These are phyloP conservation scores for Ceratocystis cacaofunesta DNA, from an alignment of 2,329 filamentous ascomycete species.

Conservation along the genomic window DNA sequence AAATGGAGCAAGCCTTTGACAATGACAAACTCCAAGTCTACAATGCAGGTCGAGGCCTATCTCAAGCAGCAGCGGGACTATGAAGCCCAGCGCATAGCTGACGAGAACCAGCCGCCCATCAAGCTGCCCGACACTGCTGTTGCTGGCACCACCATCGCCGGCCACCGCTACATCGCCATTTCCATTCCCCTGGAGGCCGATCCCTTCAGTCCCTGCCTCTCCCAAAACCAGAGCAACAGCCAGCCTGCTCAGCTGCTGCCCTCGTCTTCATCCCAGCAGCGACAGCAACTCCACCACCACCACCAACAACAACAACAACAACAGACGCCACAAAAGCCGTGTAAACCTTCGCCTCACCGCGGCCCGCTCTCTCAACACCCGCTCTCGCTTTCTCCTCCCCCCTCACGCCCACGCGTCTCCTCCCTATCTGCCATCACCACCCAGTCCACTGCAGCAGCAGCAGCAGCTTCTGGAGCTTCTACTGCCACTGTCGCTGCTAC, in stretches of 20 bases:
- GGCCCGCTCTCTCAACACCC: slow-evolving; percentile 5
- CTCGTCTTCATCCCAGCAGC: slow-evolving; percentile 7
- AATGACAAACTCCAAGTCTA: slow-evolving; percentile 4
- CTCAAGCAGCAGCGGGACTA: slow-evolving; percentile 8
- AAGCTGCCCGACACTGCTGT: slow-evolving; percentile 41
- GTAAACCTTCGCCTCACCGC: neutral
- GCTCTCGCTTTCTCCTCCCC: slow-evolving; percentile 1
- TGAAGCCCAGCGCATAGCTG: slow-evolving; percentile 20
- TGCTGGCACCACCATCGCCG: slow-evolving; percentile 36
- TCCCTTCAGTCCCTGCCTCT: slow-evolving; percentile 25
- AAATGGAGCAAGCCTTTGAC: slow-evolving; percentile 13
- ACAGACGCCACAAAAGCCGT: neutral
- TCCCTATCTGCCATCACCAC: slow-evolving; percentile 8
- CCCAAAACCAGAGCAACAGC: neutral
- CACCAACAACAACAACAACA: neutral
- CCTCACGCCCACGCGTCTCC: slow-evolving; percentile 1
- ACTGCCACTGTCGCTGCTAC: neutral
- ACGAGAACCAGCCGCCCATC: slow-evolving; percentile 21
- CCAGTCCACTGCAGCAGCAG: neutral
- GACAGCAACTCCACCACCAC: neutral
- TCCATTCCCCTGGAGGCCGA: slow-evolving; percentile 41
- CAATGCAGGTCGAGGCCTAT: slow-evolving; percentile 14
- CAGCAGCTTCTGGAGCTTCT: neutral
- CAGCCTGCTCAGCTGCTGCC: neutral
- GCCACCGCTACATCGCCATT: slow-evolving; percentile 45